phyloP scores from a whole-genome alignment of 2,329 filamentous ascomycete species.

The Ophiocordyceps unilateralis region DNA sequence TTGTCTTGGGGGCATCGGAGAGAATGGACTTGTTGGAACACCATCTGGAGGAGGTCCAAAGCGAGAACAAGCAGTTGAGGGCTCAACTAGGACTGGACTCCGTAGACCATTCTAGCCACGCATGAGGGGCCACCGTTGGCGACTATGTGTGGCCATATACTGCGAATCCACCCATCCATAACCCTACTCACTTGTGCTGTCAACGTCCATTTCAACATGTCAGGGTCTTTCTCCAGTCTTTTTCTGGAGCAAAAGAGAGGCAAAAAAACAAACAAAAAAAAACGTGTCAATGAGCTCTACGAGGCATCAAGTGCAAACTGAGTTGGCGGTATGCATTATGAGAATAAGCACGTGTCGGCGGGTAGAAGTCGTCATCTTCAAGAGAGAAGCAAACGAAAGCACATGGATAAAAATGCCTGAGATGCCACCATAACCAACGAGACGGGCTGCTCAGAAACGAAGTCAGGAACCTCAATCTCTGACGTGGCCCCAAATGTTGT shows the following conservation, averaged over 20 bases:
- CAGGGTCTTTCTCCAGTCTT: no score
- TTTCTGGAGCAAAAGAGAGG: no score
- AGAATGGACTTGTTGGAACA: conserved; percentile 39
- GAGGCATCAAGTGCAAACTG: not conserved
- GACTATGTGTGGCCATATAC: not conserved
- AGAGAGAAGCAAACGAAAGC: not conserved
- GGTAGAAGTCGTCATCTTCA: not conserved
- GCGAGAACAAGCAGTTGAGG: conserved; percentile 20
- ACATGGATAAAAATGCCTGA: not conserved
- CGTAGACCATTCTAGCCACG: conserved; percentile 4
- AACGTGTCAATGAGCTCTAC: not conserved
- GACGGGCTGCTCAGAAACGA: not conserved
- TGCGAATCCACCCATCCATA: not conserved
- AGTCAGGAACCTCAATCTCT: not conserved
- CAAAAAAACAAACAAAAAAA: no score
- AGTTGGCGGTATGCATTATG: not conserved
- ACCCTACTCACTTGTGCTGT: no score
- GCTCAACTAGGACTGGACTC: conserved; percentile 6
- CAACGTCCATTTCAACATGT: no score
- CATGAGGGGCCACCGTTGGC: not conserved
- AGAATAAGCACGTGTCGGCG: not conserved
- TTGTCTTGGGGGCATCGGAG: conserved; percentile 44
- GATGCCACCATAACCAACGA: not conserved
- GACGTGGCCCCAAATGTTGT: not conserved
- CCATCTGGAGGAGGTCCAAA: conserved; percentile 32